phyloP scores from a whole-genome alignment of 345 rosid species.

The Eucalyptus regnans region DNA sequence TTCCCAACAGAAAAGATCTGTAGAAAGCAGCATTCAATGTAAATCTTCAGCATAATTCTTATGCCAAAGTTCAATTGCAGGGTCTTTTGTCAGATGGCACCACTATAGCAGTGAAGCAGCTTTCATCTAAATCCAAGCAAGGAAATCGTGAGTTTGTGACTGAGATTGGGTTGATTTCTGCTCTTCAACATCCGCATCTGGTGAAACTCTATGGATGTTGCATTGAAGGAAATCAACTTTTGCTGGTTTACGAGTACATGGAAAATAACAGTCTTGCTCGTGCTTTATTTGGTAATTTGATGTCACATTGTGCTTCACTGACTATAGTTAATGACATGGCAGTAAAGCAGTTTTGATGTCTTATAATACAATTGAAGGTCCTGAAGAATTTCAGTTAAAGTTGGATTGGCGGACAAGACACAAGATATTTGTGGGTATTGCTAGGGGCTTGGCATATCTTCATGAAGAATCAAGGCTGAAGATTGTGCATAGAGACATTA shows the following conservation, averaged over 20 bases:
- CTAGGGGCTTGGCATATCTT: conserved; percentile 18
- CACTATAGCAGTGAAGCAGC: too few relatives aligned
- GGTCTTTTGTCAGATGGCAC: too few relatives aligned
- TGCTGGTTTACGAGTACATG: background rate
- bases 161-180: too few relatives aligned
- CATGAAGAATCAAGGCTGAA: conserved; percentile 21
- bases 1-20: too few relatives aligned
- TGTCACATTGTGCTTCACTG: background rate
- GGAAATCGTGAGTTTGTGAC: too few relatives aligned
- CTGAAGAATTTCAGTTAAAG: background rate
- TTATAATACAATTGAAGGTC: background rate
- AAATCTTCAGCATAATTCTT: too few relatives aligned
- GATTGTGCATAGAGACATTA: conserved; percentile 34
- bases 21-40: too few relatives aligned
- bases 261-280: conserved; percentile 10
- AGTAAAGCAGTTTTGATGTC: background rate
- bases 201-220: too few relatives aligned
- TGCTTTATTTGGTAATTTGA: conserved; percentile 4
- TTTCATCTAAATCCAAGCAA: too few relatives aligned
- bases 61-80: too few relatives aligned
- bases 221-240: too few relatives aligned
- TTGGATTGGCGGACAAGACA: conserved; percentile 10
- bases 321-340: background rate
- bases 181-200: too few relatives aligned
- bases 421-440: conserved; percentile 16